Conservation (phyloP, 179 eudicot species). For the Corrigiola litoralis region DNA sequence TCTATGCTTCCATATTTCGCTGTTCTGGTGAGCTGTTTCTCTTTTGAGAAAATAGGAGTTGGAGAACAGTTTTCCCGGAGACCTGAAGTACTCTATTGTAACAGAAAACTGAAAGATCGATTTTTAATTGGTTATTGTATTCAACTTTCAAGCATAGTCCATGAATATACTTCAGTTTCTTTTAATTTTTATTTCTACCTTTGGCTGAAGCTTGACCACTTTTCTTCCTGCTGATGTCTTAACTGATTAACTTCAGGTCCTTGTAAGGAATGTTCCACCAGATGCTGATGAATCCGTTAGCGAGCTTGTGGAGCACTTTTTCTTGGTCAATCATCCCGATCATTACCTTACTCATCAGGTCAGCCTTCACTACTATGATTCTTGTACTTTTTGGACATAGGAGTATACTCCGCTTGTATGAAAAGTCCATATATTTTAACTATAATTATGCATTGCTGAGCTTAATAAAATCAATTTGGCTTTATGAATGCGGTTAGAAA, state of each 20-base stretch:
- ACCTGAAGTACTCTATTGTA: neutral
- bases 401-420: too few species aligned
- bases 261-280: constrained; percentile 83
- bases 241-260: constrained; percentile 47
- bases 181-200: neutral
- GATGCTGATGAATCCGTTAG: constrained; percentile 83
- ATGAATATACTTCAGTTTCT: neutral
- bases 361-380: constrained; percentile 4
- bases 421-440: too few species aligned
- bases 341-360: constrained; percentile 94
- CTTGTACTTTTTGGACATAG: too few species aligned
- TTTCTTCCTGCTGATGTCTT: constrained; percentile 15
- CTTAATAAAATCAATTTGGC: too few species aligned
- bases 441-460: too few species aligned
- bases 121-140: neutral
- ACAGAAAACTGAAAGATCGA: neutral
- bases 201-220: neutral
- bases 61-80: neutral
- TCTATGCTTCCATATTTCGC: too few species aligned
- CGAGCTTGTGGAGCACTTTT: constrained; percentile 94
- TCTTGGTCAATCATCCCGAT: constrained; percentile 93
- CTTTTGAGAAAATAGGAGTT: neutral
- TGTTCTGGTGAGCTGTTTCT: neutral
- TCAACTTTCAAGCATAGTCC: constrained; percentile 2
- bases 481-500: too few species aligned